Conservation (phyloP, 2,329 filamentous ascomycete species). For the Calonectria pauciramosa region DNA sequence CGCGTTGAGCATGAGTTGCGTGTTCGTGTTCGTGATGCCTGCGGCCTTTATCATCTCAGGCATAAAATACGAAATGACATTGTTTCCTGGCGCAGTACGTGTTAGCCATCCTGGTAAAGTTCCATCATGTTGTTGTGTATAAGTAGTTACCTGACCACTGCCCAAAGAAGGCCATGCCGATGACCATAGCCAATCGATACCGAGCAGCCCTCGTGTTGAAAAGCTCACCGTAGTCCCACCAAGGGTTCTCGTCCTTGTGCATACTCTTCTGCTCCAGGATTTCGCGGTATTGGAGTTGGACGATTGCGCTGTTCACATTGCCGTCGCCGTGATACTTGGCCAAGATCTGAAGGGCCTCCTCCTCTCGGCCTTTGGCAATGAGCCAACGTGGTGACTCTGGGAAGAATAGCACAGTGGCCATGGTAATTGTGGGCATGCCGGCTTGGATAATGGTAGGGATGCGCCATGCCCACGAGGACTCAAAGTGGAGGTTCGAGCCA, state of each 20-base stretch:
- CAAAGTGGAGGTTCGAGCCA: slow-evolving; percentile 9
- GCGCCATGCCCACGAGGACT: slow-evolving; percentile 56
- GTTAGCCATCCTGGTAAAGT: not conserved
- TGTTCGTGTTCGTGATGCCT: slow-evolving; percentile 55
- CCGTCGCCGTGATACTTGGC: slow-evolving; percentile 60
- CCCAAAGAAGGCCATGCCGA: slow-evolving; percentile 56
- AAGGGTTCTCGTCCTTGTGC: slow-evolving; percentile 30
- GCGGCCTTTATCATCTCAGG: slow-evolving; percentile 62
- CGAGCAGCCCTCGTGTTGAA: slow-evolving; percentile 54
- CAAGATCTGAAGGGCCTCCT: slow-evolving; percentile 51
- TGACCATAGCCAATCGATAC: slow-evolving; percentile 57
- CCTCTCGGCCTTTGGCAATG: slow-evolving; percentile 54
- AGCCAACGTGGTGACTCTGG: slow-evolving; percentile 60
- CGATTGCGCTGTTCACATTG: slow-evolving; percentile 58
- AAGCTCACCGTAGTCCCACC: slow-evolving; percentile 62
- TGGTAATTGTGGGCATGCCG: slow-evolving; percentile 55
- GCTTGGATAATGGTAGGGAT: slow-evolving; percentile 59
- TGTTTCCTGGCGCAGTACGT: slow-evolving; percentile 37
- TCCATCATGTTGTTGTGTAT: too few relatives aligned
- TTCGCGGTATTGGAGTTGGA: slow-evolving; percentile 52
- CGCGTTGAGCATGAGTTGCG: slow-evolving; percentile 64
- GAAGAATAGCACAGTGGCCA: slow-evolving; percentile 50
- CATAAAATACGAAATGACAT: slow-evolving; percentile 63
- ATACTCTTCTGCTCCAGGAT: slow-evolving; percentile 55
- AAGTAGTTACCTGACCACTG: slow-evolving; percentile 56